Base-by-base conservation (phyloP, 805 yeast species). In the Starmerella vaccinii region DNA sequence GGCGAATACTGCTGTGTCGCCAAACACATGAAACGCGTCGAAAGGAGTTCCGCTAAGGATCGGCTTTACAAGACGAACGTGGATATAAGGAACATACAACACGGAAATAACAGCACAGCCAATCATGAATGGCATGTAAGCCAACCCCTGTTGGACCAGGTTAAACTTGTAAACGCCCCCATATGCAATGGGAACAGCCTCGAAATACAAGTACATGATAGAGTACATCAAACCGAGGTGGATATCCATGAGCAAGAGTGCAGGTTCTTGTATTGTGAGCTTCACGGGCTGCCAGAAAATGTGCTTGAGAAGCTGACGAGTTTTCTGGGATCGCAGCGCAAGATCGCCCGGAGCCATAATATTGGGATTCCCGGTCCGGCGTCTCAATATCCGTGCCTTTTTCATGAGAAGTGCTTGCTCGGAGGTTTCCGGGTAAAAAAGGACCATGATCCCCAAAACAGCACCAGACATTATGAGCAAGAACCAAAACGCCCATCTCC, bases 401-500 rank as follows among this genome's bases (percentile, higher is more conserved):
- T 76, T 68, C 51, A 68, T 63, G 19, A 76, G 60, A 19, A 77
- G 63, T 16, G 76, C 72, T 46, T 65, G 68, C 8, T 63, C 67
- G 44, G 68, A 71, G n/a, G 79, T 73, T 60, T 77, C 81, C 4
- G 80, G 80, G 44, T 75, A 66, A 32, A 72, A 61, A 42, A 65
- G 65, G 3, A 63, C 46, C 54, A 75, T 64, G 2, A 70, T 7
- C 0, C 72, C 37, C 10, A 71, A 61, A 4, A 68, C 56, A 6
- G 60, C 60, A 10, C 73, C 76, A 42, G 71, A 46, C 22, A 52
- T 41, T 35, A 73, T 70, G 49, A 69, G 56, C 57, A 74, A 52
- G 46, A 74, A 66, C 81, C 82, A 77, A 59, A 76, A 76, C 5
- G 73, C 63, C 75, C 75, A 76, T 59, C 79, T 70, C 81, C 80